Evolutionary conservation across 2,329 filamentous ascomycete species (phyloP).

Genomic region (Huntiella decipiens): DNA sequence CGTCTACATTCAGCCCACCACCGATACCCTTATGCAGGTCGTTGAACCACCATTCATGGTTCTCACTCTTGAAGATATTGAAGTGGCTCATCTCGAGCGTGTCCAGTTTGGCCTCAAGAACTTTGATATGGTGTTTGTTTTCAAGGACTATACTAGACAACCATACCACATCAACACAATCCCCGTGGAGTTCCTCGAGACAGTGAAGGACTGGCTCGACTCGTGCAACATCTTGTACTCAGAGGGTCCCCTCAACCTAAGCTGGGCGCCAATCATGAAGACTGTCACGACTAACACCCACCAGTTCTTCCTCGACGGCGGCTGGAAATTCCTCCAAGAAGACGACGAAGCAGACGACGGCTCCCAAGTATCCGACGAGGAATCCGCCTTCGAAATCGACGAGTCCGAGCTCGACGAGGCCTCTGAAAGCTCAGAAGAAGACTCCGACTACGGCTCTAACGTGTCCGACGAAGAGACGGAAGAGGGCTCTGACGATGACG

Average conservation of each 20-base stretch:
- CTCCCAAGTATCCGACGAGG: slow-evolving; percentile 56
- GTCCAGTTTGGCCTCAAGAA: slow-evolving; percentile 96
- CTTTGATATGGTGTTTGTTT: slow-evolving; percentile 95
- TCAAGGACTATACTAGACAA: slow-evolving; percentile 86
- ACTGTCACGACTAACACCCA: slow-evolving; percentile 88
- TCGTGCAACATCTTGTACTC: slow-evolving; percentile 85
- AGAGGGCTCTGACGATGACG: slow-evolving; percentile 38
- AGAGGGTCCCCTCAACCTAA: slow-evolving; percentile 90
- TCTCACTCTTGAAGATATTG: slow-evolving; percentile 84
- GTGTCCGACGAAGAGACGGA: slow-evolving; percentile 62
- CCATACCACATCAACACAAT: slow-evolving; percentile 96
- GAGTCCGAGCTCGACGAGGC: slow-evolving; percentile 73
- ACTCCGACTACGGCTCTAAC: slow-evolving; percentile 85
- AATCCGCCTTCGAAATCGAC: slow-evolving; percentile 78
- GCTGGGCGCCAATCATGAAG: slow-evolving; percentile 99
- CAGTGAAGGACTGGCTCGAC: slow-evolving; percentile 95
- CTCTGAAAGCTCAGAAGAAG: slow-evolving; percentile 59
- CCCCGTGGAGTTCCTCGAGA: slow-evolving; percentile 81
- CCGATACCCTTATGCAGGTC: slow-evolving; percentile 89
- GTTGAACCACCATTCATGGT: slow-evolving; percentile 96
- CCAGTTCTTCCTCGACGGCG: slow-evolving; percentile 84
- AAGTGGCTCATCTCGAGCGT: slow-evolving; percentile 87
- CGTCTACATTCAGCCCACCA: slow-evolving; percentile 87
- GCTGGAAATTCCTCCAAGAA: slow-evolving; percentile 79
- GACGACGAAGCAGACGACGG: slow-evolving; percentile 73